Percentiles rank a stretch among this genome's conserved stretches.
Evolutionary conservation across 2,329 filamentous ascomycete species (phyloP).

Genomic region (Rutstroemia sp.): DNA sequence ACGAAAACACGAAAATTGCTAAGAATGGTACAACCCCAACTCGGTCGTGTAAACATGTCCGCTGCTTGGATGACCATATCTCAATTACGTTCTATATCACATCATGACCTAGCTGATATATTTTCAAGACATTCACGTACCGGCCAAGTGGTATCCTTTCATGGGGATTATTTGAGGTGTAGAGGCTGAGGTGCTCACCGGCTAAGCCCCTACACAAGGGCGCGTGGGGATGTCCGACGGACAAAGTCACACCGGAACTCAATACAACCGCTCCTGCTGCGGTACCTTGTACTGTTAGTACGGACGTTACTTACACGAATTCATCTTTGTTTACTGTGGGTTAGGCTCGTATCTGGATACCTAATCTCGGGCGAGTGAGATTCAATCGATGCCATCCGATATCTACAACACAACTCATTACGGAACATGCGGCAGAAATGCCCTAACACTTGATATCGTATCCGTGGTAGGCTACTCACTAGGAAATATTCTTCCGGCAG

Average conservation of each 20-base stretch:
- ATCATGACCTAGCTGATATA: constrained; percentile 1
- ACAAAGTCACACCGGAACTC: constrained; percentile 10
- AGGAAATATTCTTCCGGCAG: neutral
- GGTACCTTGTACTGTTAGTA: constrained; percentile 8
- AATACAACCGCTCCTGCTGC: constrained; percentile 4
- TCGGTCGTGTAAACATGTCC: neutral
- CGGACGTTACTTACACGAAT: constrained; percentile 10
- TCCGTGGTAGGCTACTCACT: constrained; percentile 2
- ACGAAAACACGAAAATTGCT: neutral
- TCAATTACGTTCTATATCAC: neutral
- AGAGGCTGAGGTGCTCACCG: constrained; percentile 1
- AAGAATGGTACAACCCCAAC: neutral
- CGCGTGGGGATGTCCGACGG: constrained; percentile 11
- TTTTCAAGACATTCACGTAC: constrained; percentile 3
- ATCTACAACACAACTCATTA: constrained; percentile 1
- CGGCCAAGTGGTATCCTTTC: neutral
- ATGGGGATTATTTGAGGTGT: neutral
- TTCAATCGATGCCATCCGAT: constrained; percentile 1
- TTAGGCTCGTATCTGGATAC: constrained; percentile 7
- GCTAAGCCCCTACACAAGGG: neutral
- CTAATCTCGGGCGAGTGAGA: constrained; percentile 11
- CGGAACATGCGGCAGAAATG: neutral
- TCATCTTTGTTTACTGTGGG: neutral
- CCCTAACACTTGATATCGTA: constrained; percentile 6
- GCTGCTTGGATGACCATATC: neutral